Conservation (phyloP, 352 stramenopile species). For the Phytopythium vexans region DNA sequence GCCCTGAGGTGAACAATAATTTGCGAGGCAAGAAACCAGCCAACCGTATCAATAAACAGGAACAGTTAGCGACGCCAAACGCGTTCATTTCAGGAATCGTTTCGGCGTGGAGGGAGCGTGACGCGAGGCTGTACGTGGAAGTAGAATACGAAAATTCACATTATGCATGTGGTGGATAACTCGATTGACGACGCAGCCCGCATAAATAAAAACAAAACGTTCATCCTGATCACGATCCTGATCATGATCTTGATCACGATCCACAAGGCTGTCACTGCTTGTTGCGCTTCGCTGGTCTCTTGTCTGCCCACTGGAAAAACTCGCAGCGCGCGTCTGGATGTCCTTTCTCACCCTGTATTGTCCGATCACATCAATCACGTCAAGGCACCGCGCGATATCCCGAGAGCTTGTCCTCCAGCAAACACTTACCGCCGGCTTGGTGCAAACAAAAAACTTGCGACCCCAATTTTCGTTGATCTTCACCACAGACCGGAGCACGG, state of each 20-base stretch:
- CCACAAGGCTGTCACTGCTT: constrained; percentile 11
- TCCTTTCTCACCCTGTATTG: constrained; percentile 63
- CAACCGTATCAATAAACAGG: constrained; percentile 10
- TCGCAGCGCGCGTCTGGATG: constrained; percentile 78
- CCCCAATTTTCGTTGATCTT: constrained; percentile 82
- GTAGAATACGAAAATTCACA: no score
- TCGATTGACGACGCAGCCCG: no score
- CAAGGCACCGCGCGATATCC: neutral
- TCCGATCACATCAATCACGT: constrained; percentile 1
- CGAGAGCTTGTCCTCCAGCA: neutral
- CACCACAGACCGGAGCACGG: constrained; percentile 68
- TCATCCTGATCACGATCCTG: no score
- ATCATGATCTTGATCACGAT: neutral
- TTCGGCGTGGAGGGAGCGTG: no score
- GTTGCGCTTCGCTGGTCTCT: constrained; percentile 13
- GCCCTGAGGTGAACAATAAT: no score
- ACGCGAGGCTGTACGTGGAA: no score
- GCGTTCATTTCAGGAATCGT: no score
- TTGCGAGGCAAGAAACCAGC: neutral
- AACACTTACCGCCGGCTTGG: constrained; percentile 58
- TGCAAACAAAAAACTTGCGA: constrained; percentile 86
- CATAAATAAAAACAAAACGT: no score
- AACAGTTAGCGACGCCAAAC: neutral
- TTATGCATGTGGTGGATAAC: no score
- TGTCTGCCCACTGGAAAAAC: constrained; percentile 82